A percentile compares a stretch with the other conserved stretches of the same genome.
These are phyloP conservation scores for Botrytis tulipae DNA, from an alignment of 2,329 filamentous ascomycete species.

Conservation along the genomic window DNA sequence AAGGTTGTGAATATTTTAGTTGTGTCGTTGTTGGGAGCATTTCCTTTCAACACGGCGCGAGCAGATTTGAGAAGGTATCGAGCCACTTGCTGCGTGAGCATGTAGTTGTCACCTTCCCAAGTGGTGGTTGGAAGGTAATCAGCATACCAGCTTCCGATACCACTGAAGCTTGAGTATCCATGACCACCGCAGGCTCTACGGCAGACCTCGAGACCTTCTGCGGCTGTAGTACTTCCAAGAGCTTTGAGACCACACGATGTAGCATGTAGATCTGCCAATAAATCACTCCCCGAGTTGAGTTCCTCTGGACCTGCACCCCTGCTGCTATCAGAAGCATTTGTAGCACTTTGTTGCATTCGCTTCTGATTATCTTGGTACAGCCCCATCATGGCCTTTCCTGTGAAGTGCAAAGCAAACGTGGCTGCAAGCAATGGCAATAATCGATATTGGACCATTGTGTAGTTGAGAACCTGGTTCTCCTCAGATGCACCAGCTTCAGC, in stretches of 20 bases:
- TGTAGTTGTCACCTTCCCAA: conserved; percentile 71
- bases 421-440: conserved; percentile 70
- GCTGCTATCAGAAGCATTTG: conserved; percentile 41
- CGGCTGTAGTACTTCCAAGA: conserved; percentile 67
- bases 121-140: conserved; percentile 67
- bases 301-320: conserved; percentile 68
- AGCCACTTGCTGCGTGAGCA: conserved; percentile 77
- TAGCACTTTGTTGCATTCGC: conserved; percentile 53
- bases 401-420: conserved; percentile 77
- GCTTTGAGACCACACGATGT: conserved; percentile 76
- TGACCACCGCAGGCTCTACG: conserved; percentile 75
- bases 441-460: conserved; percentile 77
- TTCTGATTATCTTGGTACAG: conserved; percentile 72
- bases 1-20: conserved; percentile 64
- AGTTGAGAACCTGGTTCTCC: conserved; percentile 76
- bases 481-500: conserved; percentile 54
- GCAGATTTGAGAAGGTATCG: conserved; percentile 76
- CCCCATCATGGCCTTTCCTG: conserved; percentile 71
- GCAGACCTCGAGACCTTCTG: conserved; percentile 72
- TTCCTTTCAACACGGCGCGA: conserved; percentile 64
- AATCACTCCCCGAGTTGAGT: conserved; percentile 61
- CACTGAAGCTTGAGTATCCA: conserved; percentile 71
- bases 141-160: conserved; percentile 73
- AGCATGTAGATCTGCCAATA: conserved; percentile 72
- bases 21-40: conserved; percentile 65